A percentile compares a stretch with the other conserved stretches of the same genome.
These are phyloP conservation scores for Thuidium tamariscinum DNA, from an alignment of 225 moss, liverwort and hornwort species.

Conservation along the genomic window DNA sequence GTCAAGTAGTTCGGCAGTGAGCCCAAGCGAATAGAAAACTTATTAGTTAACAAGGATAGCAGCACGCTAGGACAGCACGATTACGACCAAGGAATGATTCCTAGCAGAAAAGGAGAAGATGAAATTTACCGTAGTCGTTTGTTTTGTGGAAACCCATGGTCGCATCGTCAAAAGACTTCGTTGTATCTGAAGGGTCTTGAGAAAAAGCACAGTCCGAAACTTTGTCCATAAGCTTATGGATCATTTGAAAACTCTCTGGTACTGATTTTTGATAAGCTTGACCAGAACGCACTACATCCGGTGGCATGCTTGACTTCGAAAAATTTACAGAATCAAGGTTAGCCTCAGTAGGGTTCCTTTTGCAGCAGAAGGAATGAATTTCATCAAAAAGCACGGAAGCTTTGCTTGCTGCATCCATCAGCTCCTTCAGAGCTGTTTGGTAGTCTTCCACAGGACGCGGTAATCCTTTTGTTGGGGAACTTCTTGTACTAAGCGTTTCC, in stretches of 20 bases:
- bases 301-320: not conserved
- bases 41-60: not conserved
- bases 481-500: slow-evolving; percentile 10
- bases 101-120: not conserved
- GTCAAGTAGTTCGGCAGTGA: not conserved
- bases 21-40: not conserved
- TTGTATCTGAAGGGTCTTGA: slow-evolving; percentile 1
- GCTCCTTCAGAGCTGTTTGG: slow-evolving; percentile 43
- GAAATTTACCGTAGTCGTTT: slow-evolving; percentile 9
- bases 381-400: slow-evolving; percentile 44
- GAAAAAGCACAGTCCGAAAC: slow-evolving; percentile 9
- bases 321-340: not conserved
- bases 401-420: slow-evolving; percentile 46
- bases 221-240: slow-evolving; percentile 36
- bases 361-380: slow-evolving; percentile 20
- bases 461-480: not conserved
- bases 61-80: not conserved
- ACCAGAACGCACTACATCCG: slow-evolving; percentile 12
- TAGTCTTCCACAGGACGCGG: slow-evolving; percentile 49
- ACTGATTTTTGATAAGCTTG: slow-evolving; percentile 20
- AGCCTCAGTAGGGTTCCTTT: not conserved
- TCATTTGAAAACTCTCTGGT: slow-evolving; percentile 26
- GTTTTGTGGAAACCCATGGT: slow-evolving; percentile 12
- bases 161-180: slow-evolving; percentile 4
- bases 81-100: not conserved